Evolutionary conservation across 169 alveolate genomes (phyloP), one percentile per base, ranked within the genome.

Genomic region (Plasmodium ovale): DNA sequence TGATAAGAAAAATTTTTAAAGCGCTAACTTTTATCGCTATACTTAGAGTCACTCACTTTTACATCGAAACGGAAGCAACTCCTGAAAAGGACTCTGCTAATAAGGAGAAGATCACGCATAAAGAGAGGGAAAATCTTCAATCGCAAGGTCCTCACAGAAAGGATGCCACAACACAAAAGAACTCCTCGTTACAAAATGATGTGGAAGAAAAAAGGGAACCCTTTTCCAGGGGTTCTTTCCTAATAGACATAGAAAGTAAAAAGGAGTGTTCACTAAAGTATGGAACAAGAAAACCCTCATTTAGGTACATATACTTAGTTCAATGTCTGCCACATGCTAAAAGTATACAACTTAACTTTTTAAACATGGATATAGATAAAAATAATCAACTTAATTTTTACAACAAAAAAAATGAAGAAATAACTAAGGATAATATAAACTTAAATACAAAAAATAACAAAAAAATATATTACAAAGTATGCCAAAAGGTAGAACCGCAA

Each of bases 211-310:
- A 14, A 16, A 60, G 56, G 37, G 37, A 16, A 4, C 35, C 27
- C 2, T 23, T 44, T 16, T 16, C 9, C 3, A 65, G 25, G 10
- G 14, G 49, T 69, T 69, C 87, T 0, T 56, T 37, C 64, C 16
- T 2, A 29, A 56, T 77, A 62, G 59, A 77, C 12, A 31, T 77
- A 51, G 54, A 77, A 64, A 77, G 62, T 47, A 60, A 19, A 67
- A 65, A 77, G 14, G 77, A 77, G 14, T 77, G 77, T 35, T 5
- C 73, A 27, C 54, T 77, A 37, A 60, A 44, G 62, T 77, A 77
- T 77, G 64, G 62, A 42, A 62, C 27, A 3, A 3, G 59, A 58
- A 59, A 47, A 53, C 35, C 68, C 23, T 33, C 16, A 23, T 62
- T 77, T 56, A 59, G 74, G 35, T 53, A 62, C 21, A 37, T 62